Base-by-base conservation (phyloP, 805 yeast genomes). In the Saccharomycopsis amapae region DNA sequence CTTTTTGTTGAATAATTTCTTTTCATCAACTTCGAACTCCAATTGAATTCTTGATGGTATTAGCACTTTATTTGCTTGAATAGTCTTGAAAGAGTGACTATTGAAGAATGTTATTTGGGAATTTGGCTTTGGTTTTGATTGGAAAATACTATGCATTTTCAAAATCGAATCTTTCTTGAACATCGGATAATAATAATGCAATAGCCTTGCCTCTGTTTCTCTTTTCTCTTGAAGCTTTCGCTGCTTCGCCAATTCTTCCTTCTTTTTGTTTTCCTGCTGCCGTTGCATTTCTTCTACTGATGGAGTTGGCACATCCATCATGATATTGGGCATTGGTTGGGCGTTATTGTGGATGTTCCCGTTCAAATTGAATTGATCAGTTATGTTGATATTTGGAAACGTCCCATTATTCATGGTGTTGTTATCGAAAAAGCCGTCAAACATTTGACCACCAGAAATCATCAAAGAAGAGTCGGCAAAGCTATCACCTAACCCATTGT, bases 91-190 rank as follows among this genome's bases (percentile, higher is more conserved):
- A 19, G 17, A 46, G 26, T 42, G 41, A 12, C 43, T 26, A n/a
- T 47, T 38, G 18, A 23, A 53, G 36, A n/a, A 39, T 12, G 36
- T 17, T n/a, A 40, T 30, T 75, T 85, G 1, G 79, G 69, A 49
- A 85, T 90, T 20, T 85, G 66, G 3, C 67, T 61, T 20, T 78
- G 89, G 84, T 9, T 72, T 69, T 1, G 90, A 82, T 24, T 76
- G 73, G 55, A 82, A 83, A 39, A 85, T 63, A 5, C 73, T 61
- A 59, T 82, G 85, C 75, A 81, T 76, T 53, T 78, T 76, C 55
- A 82, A 66, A 1, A 79, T 72, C 38, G 72, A 66, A 22, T 76
- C 71, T 19, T 66, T 67, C 45, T 70, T 66, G 61, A 80, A 86
- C 1, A 73, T 66, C 0, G 95, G 95, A 57, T 72, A 85, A 55